These are phyloP conservation scores for Calonectria ilicicola DNA, from an alignment of 2,329 filamentous ascomycete species.

Conservation along the genomic window DNA sequence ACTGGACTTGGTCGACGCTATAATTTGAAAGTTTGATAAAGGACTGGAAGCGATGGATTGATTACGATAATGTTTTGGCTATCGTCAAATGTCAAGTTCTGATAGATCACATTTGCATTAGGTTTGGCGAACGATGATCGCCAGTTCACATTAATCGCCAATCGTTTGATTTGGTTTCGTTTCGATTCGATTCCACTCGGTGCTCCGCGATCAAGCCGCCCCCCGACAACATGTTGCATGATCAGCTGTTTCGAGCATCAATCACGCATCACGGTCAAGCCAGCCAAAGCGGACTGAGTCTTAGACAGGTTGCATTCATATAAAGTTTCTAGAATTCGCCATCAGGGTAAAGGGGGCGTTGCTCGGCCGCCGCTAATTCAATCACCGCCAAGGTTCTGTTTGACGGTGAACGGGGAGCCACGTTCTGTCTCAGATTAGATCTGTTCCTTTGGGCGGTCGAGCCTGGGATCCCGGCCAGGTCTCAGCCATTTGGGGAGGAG, in stretches of 20 bases:
- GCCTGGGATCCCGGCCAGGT: background rate
- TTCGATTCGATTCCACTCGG: background rate
- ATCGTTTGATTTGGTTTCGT: background rate
- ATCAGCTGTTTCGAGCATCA: background rate
- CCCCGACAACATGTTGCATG: background rate
- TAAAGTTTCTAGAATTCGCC: background rate
- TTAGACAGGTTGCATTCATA: background rate
- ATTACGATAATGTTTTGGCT: background rate
- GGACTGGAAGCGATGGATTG: background rate
- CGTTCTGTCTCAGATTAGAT: constrained; percentile 11
- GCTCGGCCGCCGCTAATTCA: background rate
- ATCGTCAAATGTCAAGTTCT: background rate
- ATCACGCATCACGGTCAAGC: background rate
- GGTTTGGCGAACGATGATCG: background rate
- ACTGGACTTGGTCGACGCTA: constrained; percentile 7
- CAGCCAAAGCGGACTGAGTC: background rate
- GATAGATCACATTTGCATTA: background rate
- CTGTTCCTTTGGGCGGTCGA: background rate
- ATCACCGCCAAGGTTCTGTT: constrained; percentile 3
- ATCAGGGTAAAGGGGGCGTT: background rate
- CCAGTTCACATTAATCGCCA: background rate
- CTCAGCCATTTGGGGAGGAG: background rate
- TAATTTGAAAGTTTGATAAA: constrained; percentile 3
- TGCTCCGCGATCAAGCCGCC: background rate
- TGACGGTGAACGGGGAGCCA: constrained; percentile 9